Base-by-base conservation (phyloP, 805 yeast species). In the Yamadazyma ubonensis region DNA sequence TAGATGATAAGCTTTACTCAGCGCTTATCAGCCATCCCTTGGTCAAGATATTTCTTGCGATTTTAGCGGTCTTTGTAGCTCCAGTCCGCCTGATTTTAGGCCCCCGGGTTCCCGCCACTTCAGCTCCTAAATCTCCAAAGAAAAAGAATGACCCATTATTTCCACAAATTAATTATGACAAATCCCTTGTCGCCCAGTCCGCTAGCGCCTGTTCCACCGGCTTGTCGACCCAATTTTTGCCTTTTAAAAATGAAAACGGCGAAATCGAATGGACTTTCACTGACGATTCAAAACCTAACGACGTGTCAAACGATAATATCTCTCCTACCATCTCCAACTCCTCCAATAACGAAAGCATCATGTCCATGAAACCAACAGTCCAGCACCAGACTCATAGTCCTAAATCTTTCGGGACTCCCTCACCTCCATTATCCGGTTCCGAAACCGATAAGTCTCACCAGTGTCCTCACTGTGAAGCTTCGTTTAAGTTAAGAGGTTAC, bases 181-280 rank as follows among this genome's bases (percentile, higher is more conserved):
- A 29, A 3, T 17, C 26, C 11, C 27, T 38, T 10, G 4, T 15
- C 2, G 20, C 28, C 7, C 15, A 21, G 4, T 36, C 44, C 4
- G 22, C 59, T 3, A 53, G 55, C 29, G 62, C 67, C 28, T 79
- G 84, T 53, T 73, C 83, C 19, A 76, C 81, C 8, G 67, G 70
- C 12, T 50, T 64, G 36, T 65, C 76, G 26, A 64, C 80, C 2
- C 64, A 75, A 38, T 61, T 76, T 32, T 57, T 75, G n/a, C 78
- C 82, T 3, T 65, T 70, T 45, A 73, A 71, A 35, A 77, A 76
- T 49, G 58, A 55, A 11, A 65, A 69, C 23, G 86, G 84, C 3
- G 78, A 76, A 45, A 67, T 79, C 11, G 80, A 76, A 41, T 79
- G 83, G 78, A 69, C 70, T 11, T 68, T 79, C 40, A 70, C 74